phyloP scores from a whole-genome alignment of 2,329 filamentous ascomycete genomes.

The Fusarium hostae region DNA sequence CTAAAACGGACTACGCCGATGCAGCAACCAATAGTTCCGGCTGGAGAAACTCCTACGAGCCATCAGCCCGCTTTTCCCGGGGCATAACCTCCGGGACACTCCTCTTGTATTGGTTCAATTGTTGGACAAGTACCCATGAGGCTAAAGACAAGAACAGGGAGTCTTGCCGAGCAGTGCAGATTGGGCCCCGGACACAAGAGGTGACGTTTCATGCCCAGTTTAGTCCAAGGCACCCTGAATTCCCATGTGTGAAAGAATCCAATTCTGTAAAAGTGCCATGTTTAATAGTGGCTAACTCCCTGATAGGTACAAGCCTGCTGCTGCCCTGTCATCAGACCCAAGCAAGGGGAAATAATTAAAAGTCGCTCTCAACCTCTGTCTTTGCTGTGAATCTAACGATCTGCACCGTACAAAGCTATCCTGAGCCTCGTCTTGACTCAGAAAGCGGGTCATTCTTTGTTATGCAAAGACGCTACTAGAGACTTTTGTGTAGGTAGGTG shows the following conservation, averaged over 20 bases:
- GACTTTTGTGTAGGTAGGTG: neutral
- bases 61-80: constrained; percentile 9
- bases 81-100: constrained; percentile 23
- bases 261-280: constrained; percentile 40
- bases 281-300: constrained; percentile 11
- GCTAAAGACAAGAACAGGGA: constrained; percentile 15
- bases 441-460: constrained; percentile 22
- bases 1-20: neutral
- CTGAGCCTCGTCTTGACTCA: constrained; percentile 13
- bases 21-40: neutral
- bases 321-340: constrained; percentile 27
- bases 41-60: constrained; percentile 2
- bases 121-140: neutral
- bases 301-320: neutral
- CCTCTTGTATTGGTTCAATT: neutral
- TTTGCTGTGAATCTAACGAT: constrained; percentile 2
- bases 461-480: constrained; percentile 2
- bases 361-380: constrained; percentile 4
- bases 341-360: constrained; percentile 19
- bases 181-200: constrained; percentile 14
- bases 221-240: constrained; percentile 3
- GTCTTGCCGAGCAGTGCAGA: constrained; percentile 2
- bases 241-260: constrained; percentile 33
- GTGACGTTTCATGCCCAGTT: constrained; percentile 17
- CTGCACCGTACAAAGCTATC: neutral